Base-by-base conservation (phyloP, 768 basidiomycete species). In the Lentinula edodes region DNA sequence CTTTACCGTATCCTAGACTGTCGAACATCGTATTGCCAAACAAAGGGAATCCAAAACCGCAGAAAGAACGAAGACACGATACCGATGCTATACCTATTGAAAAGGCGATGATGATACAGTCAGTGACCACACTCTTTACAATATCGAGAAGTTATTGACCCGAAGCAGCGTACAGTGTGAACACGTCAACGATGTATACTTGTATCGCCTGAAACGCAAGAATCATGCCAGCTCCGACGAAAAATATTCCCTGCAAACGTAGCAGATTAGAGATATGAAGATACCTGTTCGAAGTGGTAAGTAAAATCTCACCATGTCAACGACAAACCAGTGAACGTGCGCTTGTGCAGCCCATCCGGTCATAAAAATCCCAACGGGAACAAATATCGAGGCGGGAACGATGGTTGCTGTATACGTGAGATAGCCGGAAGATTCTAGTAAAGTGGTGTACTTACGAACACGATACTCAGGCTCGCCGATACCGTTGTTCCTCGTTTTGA, bases 11-110 rank as follows among this genome's bases (percentile, higher is more conserved):
- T 3, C 89, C 90, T 0, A 91, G 74, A 13, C 75, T 73, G 0
- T 75, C 70, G 71, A 82, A 91, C 83, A 91, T 88, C 41, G 80
- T 75, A 18, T 87, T 84, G 3, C 85, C 88, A 65, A 92, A 92
- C n/a, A 92, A 73, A 2, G 90, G 91, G 68, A 93, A 91, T 1
- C 80, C 84, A 58, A 90, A 91, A 0, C 90, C 90, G 1, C 83
- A 82, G 0, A 90, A 59, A 0, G 86, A 84, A 28, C 90, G 83
- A 13, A 90, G 69, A 68, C 72, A 87, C 0, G 85, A 74, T 18
- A 83, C 83, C 0, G 88, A 87, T 0, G 88, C 62, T 41, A 63
- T 43, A 43, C 50, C 88, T 9, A 92, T 88, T 87, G 83, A 54
- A 50, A 52, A 23, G 62, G 52, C 50, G 60, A 23, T 36, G 28